phyloP scores from a whole-genome alignment of 495 filamentous ascomycete genomes.

The Hyaloscypha variabilis region DNA sequence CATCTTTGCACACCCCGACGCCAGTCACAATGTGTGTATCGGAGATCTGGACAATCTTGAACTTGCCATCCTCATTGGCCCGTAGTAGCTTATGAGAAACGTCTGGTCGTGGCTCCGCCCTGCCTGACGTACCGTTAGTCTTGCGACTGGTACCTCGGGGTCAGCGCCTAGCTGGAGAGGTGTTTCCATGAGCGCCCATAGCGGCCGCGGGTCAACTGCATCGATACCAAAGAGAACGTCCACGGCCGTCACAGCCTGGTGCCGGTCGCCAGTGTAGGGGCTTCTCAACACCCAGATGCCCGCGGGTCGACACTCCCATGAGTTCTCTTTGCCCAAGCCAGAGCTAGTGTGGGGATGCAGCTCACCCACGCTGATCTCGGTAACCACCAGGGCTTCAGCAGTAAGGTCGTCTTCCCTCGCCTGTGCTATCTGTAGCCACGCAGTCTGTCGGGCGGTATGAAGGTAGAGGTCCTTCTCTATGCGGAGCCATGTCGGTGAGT shows the following conservation, averaged over 20 bases:
- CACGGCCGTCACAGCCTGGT: conserved; percentile 77
- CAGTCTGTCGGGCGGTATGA: conserved; percentile 66
- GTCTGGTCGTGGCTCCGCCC: conserved; percentile 36
- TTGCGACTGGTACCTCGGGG: conserved; percentile 39
- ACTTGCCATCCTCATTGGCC: conserved; percentile 83
- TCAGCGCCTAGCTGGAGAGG: conserved; percentile 38
- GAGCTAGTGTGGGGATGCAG: conserved; percentile 57
- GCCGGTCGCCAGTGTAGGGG: conserved; percentile 73
- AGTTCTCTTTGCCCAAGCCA: too few relatives aligned
- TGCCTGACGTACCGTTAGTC: conserved; percentile 38
- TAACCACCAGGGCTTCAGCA: conserved; percentile 72
- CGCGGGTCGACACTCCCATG: conserved; percentile 79
- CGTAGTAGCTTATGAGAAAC: conserved; percentile 57
- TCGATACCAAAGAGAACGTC: conserved; percentile 94
- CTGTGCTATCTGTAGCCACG: conserved; percentile 79
- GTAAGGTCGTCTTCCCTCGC: conserved; percentile 87
- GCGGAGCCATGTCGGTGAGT: conserved; percentile 73
- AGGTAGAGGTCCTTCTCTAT: conserved; percentile 94
- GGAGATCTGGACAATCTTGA: conserved; percentile 94
- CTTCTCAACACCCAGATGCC: conserved; percentile 84
- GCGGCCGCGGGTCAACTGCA: conserved; percentile 85
- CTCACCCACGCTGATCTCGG: conserved; percentile 78
- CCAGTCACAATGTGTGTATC: conserved; percentile 93
- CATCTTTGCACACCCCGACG: conserved; percentile 79
- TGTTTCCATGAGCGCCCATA: conserved; percentile 48